Percentiles rank a stretch among this genome's conserved stretches.
Conservation (phyloP, 2,329 filamentous ascomycete species). For the Beauveria sp. region DNA sequence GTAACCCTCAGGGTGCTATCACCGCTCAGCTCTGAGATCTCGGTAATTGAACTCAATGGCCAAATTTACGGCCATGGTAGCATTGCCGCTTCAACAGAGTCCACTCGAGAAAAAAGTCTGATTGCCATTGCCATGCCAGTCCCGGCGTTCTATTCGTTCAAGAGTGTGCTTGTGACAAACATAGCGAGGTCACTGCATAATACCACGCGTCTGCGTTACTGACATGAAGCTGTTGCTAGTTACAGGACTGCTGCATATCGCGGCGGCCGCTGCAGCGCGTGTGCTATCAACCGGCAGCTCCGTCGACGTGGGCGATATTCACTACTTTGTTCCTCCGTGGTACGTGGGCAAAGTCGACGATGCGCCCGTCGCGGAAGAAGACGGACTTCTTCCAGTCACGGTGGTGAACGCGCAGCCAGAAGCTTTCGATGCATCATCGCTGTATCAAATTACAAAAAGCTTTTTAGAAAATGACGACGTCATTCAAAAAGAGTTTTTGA, state of each 20-base stretch:
- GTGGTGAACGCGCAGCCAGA: neutral
- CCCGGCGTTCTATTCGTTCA: neutral
- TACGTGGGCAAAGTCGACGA: constrained; percentile 4
- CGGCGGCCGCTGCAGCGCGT: neutral
- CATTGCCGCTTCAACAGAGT: neutral
- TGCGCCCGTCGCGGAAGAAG: neutral
- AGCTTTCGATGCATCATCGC: neutral
- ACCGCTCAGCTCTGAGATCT: neutral
- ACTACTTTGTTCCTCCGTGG: constrained; percentile 13
- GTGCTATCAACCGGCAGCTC: constrained; percentile 11
- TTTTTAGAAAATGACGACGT: constrained; percentile 12
- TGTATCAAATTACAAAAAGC: neutral
- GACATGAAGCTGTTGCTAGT: neutral
- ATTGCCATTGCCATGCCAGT: too few species aligned
- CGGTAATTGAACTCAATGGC: neutral
- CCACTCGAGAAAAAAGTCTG: neutral
- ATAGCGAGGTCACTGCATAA: neutral
- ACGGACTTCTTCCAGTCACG: neutral
- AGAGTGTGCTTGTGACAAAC: neutral
- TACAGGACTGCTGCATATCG: neutral
- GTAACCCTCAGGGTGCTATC: neutral
- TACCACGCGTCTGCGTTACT: neutral
- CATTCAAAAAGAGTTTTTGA: constrained; percentile 12
- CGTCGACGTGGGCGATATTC: constrained; percentile 5
- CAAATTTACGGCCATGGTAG: neutral